A percentile compares a stretch with the other conserved stretches of the same genome.
Evolutionary conservation across 257 asterid genomes (phyloP).

Genomic region (Anisodus tanguticus): DNA sequence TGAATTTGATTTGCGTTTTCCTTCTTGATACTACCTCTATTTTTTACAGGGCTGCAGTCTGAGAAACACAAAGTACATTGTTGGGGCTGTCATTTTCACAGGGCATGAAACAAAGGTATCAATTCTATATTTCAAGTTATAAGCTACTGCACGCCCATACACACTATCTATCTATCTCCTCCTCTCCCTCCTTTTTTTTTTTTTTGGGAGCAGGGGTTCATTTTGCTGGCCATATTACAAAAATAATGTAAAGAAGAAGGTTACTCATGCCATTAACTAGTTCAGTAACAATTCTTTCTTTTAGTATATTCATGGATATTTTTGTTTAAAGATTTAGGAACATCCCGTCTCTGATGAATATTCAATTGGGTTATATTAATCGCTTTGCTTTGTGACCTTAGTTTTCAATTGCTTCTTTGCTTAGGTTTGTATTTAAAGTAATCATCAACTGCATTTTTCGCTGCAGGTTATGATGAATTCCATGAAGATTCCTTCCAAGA

Average conservation of each 20-base stretch:
- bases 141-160: conserved; percentile 8
- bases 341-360: not conserved
- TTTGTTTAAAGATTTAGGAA: not conserved
- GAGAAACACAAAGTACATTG: conserved; percentile 82
- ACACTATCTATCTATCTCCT: not conserved
- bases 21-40: conserved; percentile 28
- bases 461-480: conserved; percentile 99
- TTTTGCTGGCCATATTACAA: conserved; percentile 3
- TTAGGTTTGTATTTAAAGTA: conserved; percentile 25
- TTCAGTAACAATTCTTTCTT: not conserved
- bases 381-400: conserved; percentile 24
- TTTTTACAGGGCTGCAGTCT: conserved; percentile 87
- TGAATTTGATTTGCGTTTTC: conserved; percentile 7
- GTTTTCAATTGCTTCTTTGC: conserved; percentile 29
- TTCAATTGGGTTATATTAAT: conserved; percentile 25
- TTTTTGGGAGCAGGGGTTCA: conserved; percentile 8
- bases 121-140: conserved; percentile 7
- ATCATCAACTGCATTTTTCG: conserved; percentile 32
- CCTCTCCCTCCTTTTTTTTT: not conserved
- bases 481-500: conserved; percentile 97
- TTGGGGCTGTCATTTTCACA: conserved; percentile 89
- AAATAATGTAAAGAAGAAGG: not conserved
- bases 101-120: conserved; percentile 99
- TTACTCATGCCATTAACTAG: conserved; percentile 8
- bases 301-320: not conserved